Conservation (phyloP, 2,329 filamentous ascomycete species). For the Elsinoe batatas region DNA sequence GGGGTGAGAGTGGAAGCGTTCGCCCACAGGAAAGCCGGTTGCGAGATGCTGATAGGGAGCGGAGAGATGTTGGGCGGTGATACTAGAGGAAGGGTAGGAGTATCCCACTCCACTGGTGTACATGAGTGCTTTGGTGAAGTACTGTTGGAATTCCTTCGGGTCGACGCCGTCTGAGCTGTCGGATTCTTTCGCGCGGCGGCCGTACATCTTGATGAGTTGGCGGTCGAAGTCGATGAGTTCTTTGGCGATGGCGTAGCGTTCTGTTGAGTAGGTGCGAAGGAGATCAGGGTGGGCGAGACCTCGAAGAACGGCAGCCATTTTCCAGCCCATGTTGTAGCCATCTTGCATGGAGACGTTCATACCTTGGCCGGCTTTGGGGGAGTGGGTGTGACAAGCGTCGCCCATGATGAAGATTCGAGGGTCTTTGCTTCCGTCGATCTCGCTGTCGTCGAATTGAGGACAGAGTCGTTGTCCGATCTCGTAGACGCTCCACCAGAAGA, state of each 20-base stretch:
- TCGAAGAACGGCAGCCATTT: conserved; percentile 17
- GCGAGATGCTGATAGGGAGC: conserved; percentile 24
- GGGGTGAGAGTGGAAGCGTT: conserved; percentile 25
- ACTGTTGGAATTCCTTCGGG: conserved; percentile 20
- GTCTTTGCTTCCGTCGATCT: conserved; percentile 51
- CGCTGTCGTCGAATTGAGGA: conserved; percentile 39
- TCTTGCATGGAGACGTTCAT: conserved; percentile 17
- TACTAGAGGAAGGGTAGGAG: not conserved
- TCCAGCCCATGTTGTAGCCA: conserved; percentile 20
- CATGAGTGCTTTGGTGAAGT: conserved; percentile 11
- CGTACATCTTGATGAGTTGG: conserved; percentile 17
- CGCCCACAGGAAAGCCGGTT: conserved; percentile 24
- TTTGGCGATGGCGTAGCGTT: conserved; percentile 17
- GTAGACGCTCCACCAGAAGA: conserved; percentile 39
- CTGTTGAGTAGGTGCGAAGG: conserved; percentile 18
- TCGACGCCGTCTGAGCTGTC: conserved; percentile 22
- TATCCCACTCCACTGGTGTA: conserved; percentile 14
- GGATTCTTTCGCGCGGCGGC: conserved; percentile 9
- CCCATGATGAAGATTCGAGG: conserved; percentile 15
- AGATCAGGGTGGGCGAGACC: conserved; percentile 14
- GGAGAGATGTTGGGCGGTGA: conserved; percentile 11
- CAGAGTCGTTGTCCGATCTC: conserved; percentile 31
- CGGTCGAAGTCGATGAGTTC: conserved; percentile 20
- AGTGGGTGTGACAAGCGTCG: conserved; percentile 16
- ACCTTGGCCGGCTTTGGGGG: conserved; percentile 15